Base-by-base conservation (phyloP, 768 basidiomycete species). In the Neoboletus magnificus region DNA sequence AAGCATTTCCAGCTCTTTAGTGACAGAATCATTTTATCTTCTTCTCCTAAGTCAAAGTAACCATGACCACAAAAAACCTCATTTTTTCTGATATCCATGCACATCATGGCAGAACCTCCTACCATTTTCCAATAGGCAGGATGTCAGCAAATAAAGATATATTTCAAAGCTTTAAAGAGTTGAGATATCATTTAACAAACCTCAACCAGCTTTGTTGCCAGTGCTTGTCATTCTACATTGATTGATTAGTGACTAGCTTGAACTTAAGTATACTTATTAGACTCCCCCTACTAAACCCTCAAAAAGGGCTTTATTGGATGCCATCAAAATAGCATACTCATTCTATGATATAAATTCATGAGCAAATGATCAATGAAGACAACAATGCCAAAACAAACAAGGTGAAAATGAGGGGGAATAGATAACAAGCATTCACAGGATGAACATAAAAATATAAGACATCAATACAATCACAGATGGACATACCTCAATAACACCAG, bases 401-500 rank as follows among this genome's bases (percentile, higher is more conserved):
- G 22, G 3, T 12, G 37, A 20, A 27, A 30, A 9, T 13, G 39
- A 18, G 20, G 16, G 49, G 30, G 3, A 13, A 33, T 5, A n/a
- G 4, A 36, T 18, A 7, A 11, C 3, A 32, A 41, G 5, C 6
- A 22, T 29, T 29, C 9, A 30, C 36, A 15, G 32, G 15, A 1
- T 36, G 30, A 12, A 50, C 3, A 47, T 7, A 2, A 46, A 25
- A 9, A 41, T 25, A 39, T 15, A 15, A 11, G 4, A 53, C 12
- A 47, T 30, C 16, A 50, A 23, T 20, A 22, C 4, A 33, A 44
- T 11, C 27, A 51, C 13, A 57, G 6, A 55, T 43, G 5, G 18
- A 57, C 64, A 50, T 36, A 68, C 66, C 66, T 68, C 29, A 1
- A 52, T 37, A n/a, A 66, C 57, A 46, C 25, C 6, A 44, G 66